phyloP scores from a whole-genome alignment of 2,329 filamentous ascomycete species.

The Aureobasidium sp. region DNA sequence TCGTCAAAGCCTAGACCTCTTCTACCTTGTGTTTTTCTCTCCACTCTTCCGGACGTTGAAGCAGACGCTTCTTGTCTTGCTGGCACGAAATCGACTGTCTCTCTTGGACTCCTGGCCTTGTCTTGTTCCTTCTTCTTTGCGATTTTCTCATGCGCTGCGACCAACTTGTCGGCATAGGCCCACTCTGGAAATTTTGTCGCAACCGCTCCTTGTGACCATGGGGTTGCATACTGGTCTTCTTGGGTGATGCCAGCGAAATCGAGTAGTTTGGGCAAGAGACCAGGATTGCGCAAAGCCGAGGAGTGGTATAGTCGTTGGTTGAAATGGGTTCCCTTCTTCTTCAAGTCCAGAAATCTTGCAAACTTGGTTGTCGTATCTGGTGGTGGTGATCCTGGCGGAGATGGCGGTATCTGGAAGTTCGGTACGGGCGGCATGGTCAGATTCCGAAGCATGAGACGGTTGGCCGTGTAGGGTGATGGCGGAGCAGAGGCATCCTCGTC shows the following conservation, averaged over 20 bases:
- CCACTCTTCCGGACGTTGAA: slow-evolving; percentile 6
- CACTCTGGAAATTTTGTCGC: slow-evolving; percentile 14
- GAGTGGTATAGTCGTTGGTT: slow-evolving; percentile 65
- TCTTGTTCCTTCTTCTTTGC: slow-evolving; percentile 14
- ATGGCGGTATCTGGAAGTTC: slow-evolving; percentile 67
- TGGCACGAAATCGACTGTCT: slow-evolving; percentile 11
- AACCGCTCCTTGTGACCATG: slow-evolving; percentile 33
- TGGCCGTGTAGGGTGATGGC: slow-evolving; percentile 61
- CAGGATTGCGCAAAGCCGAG: slow-evolving; percentile 62
- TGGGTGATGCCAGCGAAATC: slow-evolving; percentile 55
- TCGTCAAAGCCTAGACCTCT: slow-evolving; percentile 15
- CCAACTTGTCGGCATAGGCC: slow-evolving; percentile 15
- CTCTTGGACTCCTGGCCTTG: not conserved
- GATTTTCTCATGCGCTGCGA: slow-evolving; percentile 12
- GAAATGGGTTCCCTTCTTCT: slow-evolving; percentile 70
- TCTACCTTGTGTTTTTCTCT: slow-evolving; percentile 9
- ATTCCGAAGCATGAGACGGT: slow-evolving; percentile 58
- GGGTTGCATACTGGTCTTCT: slow-evolving; percentile 59
- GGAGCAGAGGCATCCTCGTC: slow-evolving; percentile 13
- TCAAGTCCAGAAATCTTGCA: slow-evolving; percentile 66
- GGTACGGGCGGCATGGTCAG: slow-evolving; percentile 67
- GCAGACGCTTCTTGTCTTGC: not conserved
- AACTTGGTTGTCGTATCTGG: slow-evolving; percentile 49
- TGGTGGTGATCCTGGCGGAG: slow-evolving; percentile 53
- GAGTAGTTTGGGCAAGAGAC: slow-evolving; percentile 64